phyloP scores from a whole-genome alignment of 2,329 filamentous ascomycete genomes.

The Pyrenophora seminiperda region DNA sequence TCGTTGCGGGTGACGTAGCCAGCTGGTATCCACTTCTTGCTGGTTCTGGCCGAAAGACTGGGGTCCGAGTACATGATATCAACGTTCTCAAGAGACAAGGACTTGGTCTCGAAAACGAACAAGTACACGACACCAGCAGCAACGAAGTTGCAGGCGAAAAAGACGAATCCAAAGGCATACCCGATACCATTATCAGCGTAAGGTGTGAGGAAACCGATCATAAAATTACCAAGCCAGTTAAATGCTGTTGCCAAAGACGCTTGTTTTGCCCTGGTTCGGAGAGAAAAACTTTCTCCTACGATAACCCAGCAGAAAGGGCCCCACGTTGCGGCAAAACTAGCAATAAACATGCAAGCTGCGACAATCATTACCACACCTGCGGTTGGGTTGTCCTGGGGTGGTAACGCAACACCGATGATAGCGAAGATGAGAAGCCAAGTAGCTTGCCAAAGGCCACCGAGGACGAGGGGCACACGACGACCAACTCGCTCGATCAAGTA shows the following conservation, averaged over 20 bases:
- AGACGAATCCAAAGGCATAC: slow-evolving; percentile 44
- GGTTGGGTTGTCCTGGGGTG: slow-evolving; percentile 41
- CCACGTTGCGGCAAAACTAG: slow-evolving; percentile 70
- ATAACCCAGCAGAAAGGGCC: slow-evolving; percentile 63
- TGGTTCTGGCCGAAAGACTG: slow-evolving; percentile 33
- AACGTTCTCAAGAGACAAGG: slow-evolving; percentile 43
- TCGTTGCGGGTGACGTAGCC: slow-evolving; percentile 40
- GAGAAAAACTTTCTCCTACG: slow-evolving; percentile 43
- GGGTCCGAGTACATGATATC: slow-evolving; percentile 44
- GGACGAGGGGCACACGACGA: slow-evolving; percentile 69
- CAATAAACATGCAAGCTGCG: slow-evolving; percentile 75
- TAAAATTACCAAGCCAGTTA: slow-evolving; percentile 48
- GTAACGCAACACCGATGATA: slow-evolving; percentile 49
- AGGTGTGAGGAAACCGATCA: slow-evolving; percentile 45
- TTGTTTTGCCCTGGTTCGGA: slow-evolving; percentile 43
- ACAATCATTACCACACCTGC: slow-evolving; percentile 73
- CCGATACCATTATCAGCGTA: slow-evolving; percentile 42
- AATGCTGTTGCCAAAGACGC: slow-evolving; percentile 41
- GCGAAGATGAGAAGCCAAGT: slow-evolving; percentile 67
- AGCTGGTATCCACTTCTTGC: slow-evolving; percentile 42
- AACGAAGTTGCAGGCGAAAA: slow-evolving; percentile 44
- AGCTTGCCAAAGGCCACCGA: slow-evolving; percentile 71
- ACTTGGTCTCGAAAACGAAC: slow-evolving; percentile 45
- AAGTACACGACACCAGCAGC: slow-evolving; percentile 41
- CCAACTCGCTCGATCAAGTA: slow-evolving; percentile 72